Base-by-base conservation (phyloP, 1,139 yeast species). In the Magnusiomyces starmeri region DNA sequence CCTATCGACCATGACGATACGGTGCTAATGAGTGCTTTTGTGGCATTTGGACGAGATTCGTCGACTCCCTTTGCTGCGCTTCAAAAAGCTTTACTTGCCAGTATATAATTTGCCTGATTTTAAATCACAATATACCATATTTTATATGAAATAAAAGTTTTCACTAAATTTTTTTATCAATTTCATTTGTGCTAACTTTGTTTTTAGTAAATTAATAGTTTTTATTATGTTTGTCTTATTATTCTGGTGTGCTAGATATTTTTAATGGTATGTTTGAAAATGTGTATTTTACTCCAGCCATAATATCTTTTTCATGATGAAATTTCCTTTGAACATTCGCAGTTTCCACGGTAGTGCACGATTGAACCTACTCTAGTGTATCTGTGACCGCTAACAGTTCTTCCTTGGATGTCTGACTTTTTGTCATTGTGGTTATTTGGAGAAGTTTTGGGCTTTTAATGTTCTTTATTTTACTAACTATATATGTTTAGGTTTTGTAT, bases 301-400 rank as follows among this genome's bases (percentile, higher is more conserved):
- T 27, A 8, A 27, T 27, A 9, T 27, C 12, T 27, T 27, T 27
- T 27, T 27, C 32, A 74, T 83, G 90, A 83, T 83, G 90, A 83
- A 81, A 80, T 71, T 71, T 75, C 72, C 79, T 80, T 75, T 76
- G 71, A 79, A 83, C 90, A 83, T 83, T 83, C 89, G 89, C 89
- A 83, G 89, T 83, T 83, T 83, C 89, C 89, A 78, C 89, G 89
- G 89, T 83, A 83, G 86, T 82, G 74, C 78, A 79, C 88, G 75
- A 16, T 70, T 59, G 87, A 83, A 82, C 88, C 89, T 85, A 81
- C 75, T 80, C 75, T 75, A 69, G 86, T 81, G 48, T 79, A 82
- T 72, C 87, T 74, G 88, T 83, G 89, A 83, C 90, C 89, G 90
- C 62, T 60, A 58, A 60, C 75, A 69, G n/a, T 69, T 71, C 85